Base-by-base conservation (phyloP, 345 rosid species). In the Gossypium herbaceum region DNA sequence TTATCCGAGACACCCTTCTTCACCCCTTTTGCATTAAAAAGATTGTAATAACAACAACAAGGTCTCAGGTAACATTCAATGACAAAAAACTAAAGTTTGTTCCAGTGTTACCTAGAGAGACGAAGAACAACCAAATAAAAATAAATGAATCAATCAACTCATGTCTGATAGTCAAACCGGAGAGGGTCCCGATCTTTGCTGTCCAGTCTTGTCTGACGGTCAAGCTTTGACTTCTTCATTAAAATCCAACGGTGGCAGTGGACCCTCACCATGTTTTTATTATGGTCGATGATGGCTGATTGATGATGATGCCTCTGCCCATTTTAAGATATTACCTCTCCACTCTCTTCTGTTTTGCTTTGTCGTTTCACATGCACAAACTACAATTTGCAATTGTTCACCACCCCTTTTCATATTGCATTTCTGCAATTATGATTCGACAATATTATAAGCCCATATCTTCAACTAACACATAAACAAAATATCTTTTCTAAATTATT, bases 171-270 rank as follows among this genome's bases (percentile, higher is more conserved):
- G 92, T 90, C 91, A 87, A 88, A 48, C 2, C 2, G 60, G 12
- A 24, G 12, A 12, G 57, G 57, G 72, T 25, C 34, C 71, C 54
- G 7, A 8, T 25, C 24, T 3, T 24, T 13, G 17, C 34, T 12
- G 12, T 11, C 51, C 29, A 2, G 82, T 86, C 81, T n/a, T 54
- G 84, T 86, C 87, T 80, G 86, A 75, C 68, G 52, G 90, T 90
- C 92, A 84, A 63, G 50, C 50, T 60, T 81, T 68, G 85, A 74
- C 84, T 83, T 80, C 45, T 55, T 20, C 12, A 67, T 83, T 74
- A 73, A 59, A 80, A 84, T 84, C 88, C 81, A 87, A 84, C 91
- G 91, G 92, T 90, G 86, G 1, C 51, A 52, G 88, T 81, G 90
- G 94, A 70, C 84, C 93, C 85, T 68, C 17, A 74, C 76, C 57